These are phyloP conservation scores for Cladosporium sp. DNA, from an alignment of 2,329 filamentous ascomycete species.

Conservation along the genomic window DNA sequence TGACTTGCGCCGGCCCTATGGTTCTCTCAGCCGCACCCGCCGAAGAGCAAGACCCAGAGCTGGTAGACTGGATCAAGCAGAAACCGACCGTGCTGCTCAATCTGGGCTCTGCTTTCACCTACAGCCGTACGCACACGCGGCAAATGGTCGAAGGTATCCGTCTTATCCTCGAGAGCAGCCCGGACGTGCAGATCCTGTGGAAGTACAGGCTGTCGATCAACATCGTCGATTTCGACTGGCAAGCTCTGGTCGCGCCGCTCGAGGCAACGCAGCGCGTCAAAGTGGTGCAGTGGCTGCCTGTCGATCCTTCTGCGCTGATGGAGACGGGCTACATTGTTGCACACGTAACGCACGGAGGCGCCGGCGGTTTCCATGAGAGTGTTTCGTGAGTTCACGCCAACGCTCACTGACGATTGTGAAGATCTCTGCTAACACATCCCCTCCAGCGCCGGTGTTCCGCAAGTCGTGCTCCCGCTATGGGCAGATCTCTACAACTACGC, in stretches of 20 bases:
- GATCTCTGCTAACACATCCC: background rate
- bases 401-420: background rate
- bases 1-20: slow-evolving; percentile 9
- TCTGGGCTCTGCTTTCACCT: slow-evolving; percentile 10
- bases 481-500: slow-evolving; percentile 14
- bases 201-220: slow-evolving; percentile 8
- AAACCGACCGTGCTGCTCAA: slow-evolving; percentile 14
- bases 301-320: slow-evolving; percentile 7
- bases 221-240: slow-evolving; percentile 13
- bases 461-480: slow-evolving; percentile 11
- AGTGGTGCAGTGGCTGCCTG: slow-evolving; percentile 4
- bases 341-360: slow-evolving; percentile 9
- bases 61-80: slow-evolving; percentile 3
- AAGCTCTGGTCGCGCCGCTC: background rate
- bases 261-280: slow-evolving; percentile 8
- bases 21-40: slow-evolving; percentile 4
- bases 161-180: background rate
- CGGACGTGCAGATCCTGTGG: slow-evolving; percentile 14
- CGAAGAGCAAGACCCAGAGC: slow-evolving; percentile 14
- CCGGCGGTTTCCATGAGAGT: slow-evolving; percentile 11
- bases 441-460: slow-evolving; percentile 12
- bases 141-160: slow-evolving; percentile 1
- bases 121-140: background rate
- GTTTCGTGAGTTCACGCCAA: slow-evolving; percentile 6
- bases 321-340: slow-evolving; percentile 4